Percentiles rank a stretch among this genome's conserved stretches.
These are phyloP conservation scores for Helianthus tuberosus DNA, from an alignment of 129 eudicot genomes.

Conservation along the genomic window DNA sequence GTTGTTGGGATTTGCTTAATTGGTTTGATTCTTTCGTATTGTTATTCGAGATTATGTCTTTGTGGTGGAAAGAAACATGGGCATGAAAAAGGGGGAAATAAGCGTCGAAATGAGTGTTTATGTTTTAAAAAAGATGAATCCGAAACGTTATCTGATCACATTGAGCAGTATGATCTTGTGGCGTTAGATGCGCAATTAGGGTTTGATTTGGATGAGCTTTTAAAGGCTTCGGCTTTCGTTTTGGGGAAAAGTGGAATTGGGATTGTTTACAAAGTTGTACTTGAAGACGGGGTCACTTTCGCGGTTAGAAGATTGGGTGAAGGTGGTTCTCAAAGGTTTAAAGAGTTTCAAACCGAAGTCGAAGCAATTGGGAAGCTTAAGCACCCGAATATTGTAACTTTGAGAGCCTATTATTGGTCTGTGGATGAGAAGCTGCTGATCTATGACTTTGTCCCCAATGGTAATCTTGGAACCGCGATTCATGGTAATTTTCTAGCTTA, in stretches of 20 bases:
- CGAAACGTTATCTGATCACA: conserved; percentile 84
- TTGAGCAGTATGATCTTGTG: conserved; percentile 89
- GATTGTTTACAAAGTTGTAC: conserved; percentile 95
- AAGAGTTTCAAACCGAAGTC: conserved; percentile 95
- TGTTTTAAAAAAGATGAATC: conserved; percentile 93
- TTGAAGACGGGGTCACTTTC: conserved; percentile 83
- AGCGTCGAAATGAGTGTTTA: conserved; percentile 63
- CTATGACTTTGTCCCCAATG: conserved; percentile 80
- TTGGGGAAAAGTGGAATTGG: conserved; percentile 97
- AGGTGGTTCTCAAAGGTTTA: conserved; percentile 97
- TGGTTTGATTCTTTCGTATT: conserved; percentile 79
- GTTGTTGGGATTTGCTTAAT: conserved; percentile 80
- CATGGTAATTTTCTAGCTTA: conserved; percentile 58
- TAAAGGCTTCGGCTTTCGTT: conserved; percentile 97
- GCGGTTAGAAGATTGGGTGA: conserved; percentile 97
- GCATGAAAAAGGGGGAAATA: conserved; percentile 53
- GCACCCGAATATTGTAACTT: conserved; percentile 81
- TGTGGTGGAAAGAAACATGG: conserved; percentile 53
- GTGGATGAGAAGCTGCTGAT: conserved; percentile 96
- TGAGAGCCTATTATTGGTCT: conserved; percentile 94
- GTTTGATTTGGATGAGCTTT: conserved; percentile 88
- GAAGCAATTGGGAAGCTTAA: conserved; percentile 95
- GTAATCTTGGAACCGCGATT: conserved; percentile 78
- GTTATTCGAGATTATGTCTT: conserved; percentile 75
- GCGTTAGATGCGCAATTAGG: conserved; percentile 73